Base-by-base conservation (phyloP, 352 stramenopile genomes). In the Phytophthora fragariae region DNA sequence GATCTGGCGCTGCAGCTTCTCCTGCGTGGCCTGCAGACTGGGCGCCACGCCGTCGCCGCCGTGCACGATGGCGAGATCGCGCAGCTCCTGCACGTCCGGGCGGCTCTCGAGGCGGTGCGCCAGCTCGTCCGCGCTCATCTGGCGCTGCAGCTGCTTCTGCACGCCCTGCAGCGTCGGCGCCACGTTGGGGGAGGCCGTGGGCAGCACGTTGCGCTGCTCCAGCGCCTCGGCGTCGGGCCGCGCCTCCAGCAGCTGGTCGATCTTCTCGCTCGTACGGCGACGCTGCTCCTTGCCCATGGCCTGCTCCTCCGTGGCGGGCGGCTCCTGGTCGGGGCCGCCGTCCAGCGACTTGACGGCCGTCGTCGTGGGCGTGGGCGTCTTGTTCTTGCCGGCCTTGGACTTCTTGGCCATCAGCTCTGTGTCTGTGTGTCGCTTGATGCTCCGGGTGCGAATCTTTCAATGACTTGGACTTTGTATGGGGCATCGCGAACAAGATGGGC, bases 11-110 rank as follows among this genome's bases (percentile, higher is more conserved):
- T 92, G 77, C 6, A 96, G 75, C 39, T 91, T 90, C 21, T 92
- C 85, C 54, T 93, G 86, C n/a, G 85, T 93, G 8, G 88, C 86
- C 77, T 95, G 88, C 3, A 96, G 76, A 63, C 84, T 93, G 35
- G 90, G 88, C 2, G 90, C 90, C 17, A 95, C 82, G 7, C 83
- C 79, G 12, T 94, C 82, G 71, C 19, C 52, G n/a, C 65, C 56
- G 82, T 88, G 79, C 3, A 93, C 84, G 27, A 96, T 92, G 39
- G 84, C 76, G 5, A 86, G 82, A 10, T 94, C 85, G 27, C 86
- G 86, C 56, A 96, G 75, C 37, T 95, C 85, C 61, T 92, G 83
- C 19, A 94, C 79, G 52, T 94, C 88, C 1, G 88, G 90, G 5
- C 90, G 88, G 33, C 66, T 77, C 56, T 94, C 88, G 8, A 96